These are phyloP conservation scores for Aspergillus nidulans DNA, from an alignment of 495 filamentous ascomycete species.

Conservation along the genomic window DNA sequence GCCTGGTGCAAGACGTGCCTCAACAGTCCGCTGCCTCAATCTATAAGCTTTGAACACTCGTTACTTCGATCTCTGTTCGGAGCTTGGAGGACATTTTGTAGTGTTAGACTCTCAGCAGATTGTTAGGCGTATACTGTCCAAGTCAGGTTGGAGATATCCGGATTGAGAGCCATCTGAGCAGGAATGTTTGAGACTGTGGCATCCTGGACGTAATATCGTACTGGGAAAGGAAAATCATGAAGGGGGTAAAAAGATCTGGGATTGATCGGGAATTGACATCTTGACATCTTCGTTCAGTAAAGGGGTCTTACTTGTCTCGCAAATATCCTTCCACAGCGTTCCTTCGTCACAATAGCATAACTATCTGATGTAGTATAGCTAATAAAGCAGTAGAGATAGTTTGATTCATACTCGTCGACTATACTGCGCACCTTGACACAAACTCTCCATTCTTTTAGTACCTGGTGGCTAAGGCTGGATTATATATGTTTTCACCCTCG, in stretches of 20 bases:
- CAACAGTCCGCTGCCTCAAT: constrained; percentile 2
- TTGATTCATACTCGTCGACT: too few species aligned
- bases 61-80: constrained; percentile 7
- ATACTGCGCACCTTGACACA: too few species aligned
- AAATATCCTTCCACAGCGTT: not conserved
- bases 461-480: too few species aligned
- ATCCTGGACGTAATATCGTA: not conserved
- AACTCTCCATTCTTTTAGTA: too few species aligned
- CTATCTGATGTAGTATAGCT: not conserved
- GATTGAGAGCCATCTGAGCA: not conserved
- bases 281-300: not conserved
- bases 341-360: not conserved
- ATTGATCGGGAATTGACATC: too few species aligned
- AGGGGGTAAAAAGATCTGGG: not conserved
- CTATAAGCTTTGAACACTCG: constrained; percentile 4
- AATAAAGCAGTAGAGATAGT: too few species aligned
- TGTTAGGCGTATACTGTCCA: constrained; percentile 39
- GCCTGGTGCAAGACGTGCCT: too few species aligned
- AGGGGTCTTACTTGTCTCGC: not conserved
- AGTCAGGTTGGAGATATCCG: constrained; percentile 23
- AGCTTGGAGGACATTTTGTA: constrained; percentile 33
- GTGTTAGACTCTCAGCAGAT: constrained; percentile 31
- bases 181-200: not conserved
- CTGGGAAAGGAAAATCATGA: not conserved
- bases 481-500: too few species aligned